Conservation (phyloP, 2,329 filamentous ascomycete genomes). For the Huntiella savannae region DNA sequence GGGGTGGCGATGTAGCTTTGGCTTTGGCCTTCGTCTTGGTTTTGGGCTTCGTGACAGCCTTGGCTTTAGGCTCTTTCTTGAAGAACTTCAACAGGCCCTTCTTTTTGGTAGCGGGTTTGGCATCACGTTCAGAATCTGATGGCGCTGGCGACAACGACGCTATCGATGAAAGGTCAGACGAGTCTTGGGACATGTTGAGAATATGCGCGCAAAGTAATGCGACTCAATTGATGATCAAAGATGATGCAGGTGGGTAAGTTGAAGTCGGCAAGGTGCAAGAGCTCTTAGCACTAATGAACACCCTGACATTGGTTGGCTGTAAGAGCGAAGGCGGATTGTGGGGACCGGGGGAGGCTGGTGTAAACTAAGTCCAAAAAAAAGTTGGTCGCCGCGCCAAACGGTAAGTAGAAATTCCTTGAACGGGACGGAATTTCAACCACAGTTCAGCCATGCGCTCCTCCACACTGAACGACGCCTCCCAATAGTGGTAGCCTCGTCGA, state of each 20-base stretch:
- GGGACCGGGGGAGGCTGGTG: constrained; percentile 9
- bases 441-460: constrained; percentile 5
- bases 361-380: constrained; percentile 5
- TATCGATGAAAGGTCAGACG: constrained; percentile 42
- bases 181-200: constrained; percentile 28
- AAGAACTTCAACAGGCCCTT: constrained; percentile 48
- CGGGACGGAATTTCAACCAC: constrained; percentile 7
- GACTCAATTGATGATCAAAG: neutral
- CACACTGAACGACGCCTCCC: neutral
- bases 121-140: constrained; percentile 31
- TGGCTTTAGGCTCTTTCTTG: constrained; percentile 19
- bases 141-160: constrained; percentile 28
- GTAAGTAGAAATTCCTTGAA: constrained; percentile 2
- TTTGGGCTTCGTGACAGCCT: constrained; percentile 13
- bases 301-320: neutral
- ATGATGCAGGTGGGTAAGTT: constrained; percentile 1
- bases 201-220: neutral
- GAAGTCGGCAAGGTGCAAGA: neutral
- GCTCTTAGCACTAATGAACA: neutral
- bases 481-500: no score
- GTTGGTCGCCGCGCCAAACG: constrained; percentile 9
- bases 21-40: constrained; percentile 15
- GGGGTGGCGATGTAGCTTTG: constrained; percentile 42
- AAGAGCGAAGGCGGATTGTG: constrained; percentile 8
- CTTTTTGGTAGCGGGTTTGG: constrained; percentile 29